Conservation (phyloP, 1,284 basidiomycete species). For the Tilletia setariae region DNA sequence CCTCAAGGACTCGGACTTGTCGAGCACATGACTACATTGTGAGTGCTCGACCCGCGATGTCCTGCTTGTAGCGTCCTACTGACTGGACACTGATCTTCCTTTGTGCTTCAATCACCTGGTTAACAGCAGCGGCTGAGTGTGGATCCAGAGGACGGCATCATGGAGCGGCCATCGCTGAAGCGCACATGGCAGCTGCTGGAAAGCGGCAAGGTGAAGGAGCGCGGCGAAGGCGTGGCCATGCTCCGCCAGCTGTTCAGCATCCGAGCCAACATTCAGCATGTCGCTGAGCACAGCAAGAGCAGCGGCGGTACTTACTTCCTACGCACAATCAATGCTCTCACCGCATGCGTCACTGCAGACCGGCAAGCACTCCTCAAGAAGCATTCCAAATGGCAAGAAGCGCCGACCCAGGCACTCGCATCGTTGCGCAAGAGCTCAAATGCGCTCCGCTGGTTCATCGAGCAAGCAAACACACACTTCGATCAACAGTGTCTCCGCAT, state of each 20-base stretch:
- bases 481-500: constrained; percentile 62
- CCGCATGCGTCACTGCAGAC: constrained; percentile 53
- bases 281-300: constrained; percentile 67
- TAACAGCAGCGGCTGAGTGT: too few relatives aligned
- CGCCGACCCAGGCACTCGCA: constrained; percentile 58
- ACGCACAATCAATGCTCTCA: constrained; percentile 66
- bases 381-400: constrained; percentile 57
- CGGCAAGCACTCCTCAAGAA: constrained; percentile 45
- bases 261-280: constrained; percentile 60
- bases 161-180: background rate
- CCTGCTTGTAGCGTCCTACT: too few relatives aligned
- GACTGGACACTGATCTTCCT: too few relatives aligned
- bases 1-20: too few relatives aligned
- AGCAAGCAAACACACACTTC: constrained; percentile 62
- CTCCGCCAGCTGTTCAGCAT: constrained; percentile 67
- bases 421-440: constrained; percentile 66
- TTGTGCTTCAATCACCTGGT: too few relatives aligned
- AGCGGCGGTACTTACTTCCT: constrained; percentile 63
- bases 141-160: background rate
- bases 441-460: constrained; percentile 69
- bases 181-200: constrained; percentile 23
- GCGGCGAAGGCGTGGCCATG: constrained; percentile 65
- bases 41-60: too few relatives aligned
- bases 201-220: constrained; percentile 67
- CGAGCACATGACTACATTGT: too few relatives aligned